phyloP scores from a whole-genome alignment of 306 rosid genomes.

The Cotoneaster glaucophyllus region DNA sequence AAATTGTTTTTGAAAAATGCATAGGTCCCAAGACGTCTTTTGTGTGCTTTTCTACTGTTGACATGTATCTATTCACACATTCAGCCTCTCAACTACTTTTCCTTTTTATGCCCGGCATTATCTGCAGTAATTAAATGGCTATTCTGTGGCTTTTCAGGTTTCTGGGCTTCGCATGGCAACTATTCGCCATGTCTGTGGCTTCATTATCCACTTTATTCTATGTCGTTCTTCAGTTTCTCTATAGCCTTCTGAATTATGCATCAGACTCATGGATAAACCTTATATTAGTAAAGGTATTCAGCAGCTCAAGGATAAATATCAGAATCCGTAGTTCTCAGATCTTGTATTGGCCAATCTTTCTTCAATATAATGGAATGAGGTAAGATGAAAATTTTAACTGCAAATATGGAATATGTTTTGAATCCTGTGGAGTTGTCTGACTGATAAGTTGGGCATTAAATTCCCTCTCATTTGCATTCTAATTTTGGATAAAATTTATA shows the following conservation, averaged over 20 bases:
- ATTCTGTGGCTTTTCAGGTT: conserved; percentile 53
- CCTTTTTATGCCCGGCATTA: background rate
- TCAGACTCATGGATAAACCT: conserved; percentile 52
- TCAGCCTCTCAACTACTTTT: conserved; percentile 4
- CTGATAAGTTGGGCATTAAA: conserved; percentile 12
- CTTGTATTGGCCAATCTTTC: conserved; percentile 86
- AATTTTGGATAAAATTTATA: conserved; percentile 14
- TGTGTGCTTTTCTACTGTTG: conserved; percentile 27
- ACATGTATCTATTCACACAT: conserved; percentile 33
- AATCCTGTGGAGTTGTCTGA: conserved; percentile 1
- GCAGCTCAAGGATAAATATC: conserved; percentile 52
- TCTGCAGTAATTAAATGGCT: conserved; percentile 23
- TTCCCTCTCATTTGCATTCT: conserved; percentile 5
- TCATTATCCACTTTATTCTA: conserved; percentile 59
- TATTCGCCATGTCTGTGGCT: conserved; percentile 58
- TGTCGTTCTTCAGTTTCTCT: conserved; percentile 52
- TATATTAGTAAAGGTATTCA: conserved; percentile 42
- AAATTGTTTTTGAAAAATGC: conserved; percentile 33
- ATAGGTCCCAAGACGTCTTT: conserved; percentile 37
- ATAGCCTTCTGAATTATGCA: conserved; percentile 29
- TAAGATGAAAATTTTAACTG: conserved; percentile 21
- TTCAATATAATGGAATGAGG: conserved; percentile 70
- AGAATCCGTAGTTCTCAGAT: conserved; percentile 72
- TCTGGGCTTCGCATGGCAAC: conserved; percentile 40
- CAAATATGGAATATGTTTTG: background rate